Conservation (phyloP, 257 asterid species). For the Solanum virginianum region DNA sequence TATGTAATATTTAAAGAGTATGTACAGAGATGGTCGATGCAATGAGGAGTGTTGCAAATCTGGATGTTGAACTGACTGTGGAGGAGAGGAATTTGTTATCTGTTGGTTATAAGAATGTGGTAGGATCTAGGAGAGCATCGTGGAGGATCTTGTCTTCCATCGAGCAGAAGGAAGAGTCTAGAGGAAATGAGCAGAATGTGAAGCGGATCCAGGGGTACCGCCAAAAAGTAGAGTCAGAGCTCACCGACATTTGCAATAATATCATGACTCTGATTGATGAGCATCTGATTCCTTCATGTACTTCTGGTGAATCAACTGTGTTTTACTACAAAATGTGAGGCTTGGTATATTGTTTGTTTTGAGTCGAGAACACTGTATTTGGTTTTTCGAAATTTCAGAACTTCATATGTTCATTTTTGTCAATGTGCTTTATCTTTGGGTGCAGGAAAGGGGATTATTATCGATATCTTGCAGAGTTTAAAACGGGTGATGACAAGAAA, state of each 20-base stretch:
- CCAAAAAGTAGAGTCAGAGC: conserved; percentile 4
- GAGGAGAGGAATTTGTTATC: conserved; percentile 12
- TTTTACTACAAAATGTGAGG: conserved; percentile 12
- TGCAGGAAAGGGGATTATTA: conserved; percentile 45
- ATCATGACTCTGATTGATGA: conserved; percentile 10
- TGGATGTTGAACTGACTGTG: conserved; percentile 5
- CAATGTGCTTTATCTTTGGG: neutral
- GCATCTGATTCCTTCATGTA: conserved; percentile 6
- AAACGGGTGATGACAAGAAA: conserved; percentile 23
- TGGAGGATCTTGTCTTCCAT: conserved; percentile 13
- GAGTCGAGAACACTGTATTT: neutral
- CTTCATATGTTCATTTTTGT: neutral
- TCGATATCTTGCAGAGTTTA: conserved; percentile 36
- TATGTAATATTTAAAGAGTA: neutral
- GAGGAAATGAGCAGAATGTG: conserved; percentile 13
- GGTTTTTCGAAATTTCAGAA: neutral
- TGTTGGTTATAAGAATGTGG: conserved; percentile 12
- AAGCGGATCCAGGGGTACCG: conserved; percentile 6
- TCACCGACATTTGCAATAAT: conserved; percentile 3
- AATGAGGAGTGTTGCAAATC: conserved; percentile 2
- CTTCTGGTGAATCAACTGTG: conserved; percentile 6
- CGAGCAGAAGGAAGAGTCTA: conserved; percentile 9
- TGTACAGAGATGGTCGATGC: conserved; percentile 12
- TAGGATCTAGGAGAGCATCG: conserved; percentile 9
- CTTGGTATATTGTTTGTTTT: neutral